Evolutionary conservation across 352 stramenopile genomes (phyloP).

Genomic region (Pythium biforme): DNA sequence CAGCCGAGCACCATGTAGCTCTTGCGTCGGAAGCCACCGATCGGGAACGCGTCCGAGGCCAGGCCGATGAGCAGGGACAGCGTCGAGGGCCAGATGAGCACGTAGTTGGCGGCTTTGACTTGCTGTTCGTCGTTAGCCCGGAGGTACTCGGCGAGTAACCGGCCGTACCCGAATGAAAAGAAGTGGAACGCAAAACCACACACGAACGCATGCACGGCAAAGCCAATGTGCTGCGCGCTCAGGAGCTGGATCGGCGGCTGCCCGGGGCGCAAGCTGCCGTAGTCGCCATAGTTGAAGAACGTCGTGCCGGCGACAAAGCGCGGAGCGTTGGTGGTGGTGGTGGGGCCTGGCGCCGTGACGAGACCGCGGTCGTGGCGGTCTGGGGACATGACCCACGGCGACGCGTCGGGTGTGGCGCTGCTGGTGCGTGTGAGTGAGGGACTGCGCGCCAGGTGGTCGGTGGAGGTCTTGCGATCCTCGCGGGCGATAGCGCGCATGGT

Average conservation of each 20-base stretch:
- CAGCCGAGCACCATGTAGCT: constrained; percentile 70
- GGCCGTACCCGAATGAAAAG: constrained; percentile 13
- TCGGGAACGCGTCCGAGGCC: constrained; percentile 56
- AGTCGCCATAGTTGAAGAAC: constrained; percentile 32
- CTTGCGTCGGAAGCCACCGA: constrained; percentile 63
- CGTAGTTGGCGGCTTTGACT: constrained; percentile 17
- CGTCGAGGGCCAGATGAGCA: constrained; percentile 43
- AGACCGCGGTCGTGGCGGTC: neutral
- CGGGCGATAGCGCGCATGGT: neutral
- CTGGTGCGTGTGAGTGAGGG: neutral
- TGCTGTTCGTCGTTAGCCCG: constrained; percentile 2
- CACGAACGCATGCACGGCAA: constrained; percentile 8
- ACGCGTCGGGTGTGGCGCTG: neutral
- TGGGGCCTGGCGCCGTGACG: neutral
- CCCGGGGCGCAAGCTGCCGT: constrained; percentile 20
- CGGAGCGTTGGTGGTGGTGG: too few species aligned
- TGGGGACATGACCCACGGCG: neutral
- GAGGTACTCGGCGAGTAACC: constrained; percentile 17
- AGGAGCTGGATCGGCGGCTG: constrained; percentile 5
- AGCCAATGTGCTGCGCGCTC: constrained; percentile 9
- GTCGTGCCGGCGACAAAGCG: constrained; percentile 20
- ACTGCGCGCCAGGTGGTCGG: neutral
- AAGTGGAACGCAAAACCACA: constrained; percentile 16
- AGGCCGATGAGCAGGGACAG: constrained; percentile 72
- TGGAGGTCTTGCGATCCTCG: neutral